Base-by-base conservation (phyloP, 495 filamentous ascomycete species). In the Penicillium cosmopolitanum region DNA sequence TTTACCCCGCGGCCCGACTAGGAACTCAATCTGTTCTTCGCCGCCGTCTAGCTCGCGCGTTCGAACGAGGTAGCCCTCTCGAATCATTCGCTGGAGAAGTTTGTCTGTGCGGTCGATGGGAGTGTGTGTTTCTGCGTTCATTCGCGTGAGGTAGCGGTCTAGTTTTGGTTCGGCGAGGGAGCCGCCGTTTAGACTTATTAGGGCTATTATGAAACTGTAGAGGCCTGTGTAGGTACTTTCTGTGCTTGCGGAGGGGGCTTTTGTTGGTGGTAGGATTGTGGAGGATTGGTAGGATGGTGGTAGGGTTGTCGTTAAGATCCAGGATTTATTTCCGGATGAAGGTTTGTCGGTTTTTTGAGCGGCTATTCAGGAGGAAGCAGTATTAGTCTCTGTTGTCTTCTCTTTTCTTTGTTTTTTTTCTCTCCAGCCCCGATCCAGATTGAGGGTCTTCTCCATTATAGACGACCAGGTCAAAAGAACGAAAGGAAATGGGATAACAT, bases 1-100 rank as follows among this genome's bases (percentile, higher is more conserved):
- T 75, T 91, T 97, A 13, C 92, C 95, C 35, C 95, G 80, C 33
- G 91, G 88, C 3, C 92, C 93, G 25, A 96, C 82, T 57, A 89
- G 83, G 77, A 87, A 96, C 51, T 89, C 90, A 10, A 91, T 81
- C 5, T 81, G 71, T 57, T 96, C 91, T 19, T 93, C 89, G n/a
- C 87, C 88, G 1, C 80, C 77, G 35, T 83, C 83, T 67, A 79
- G 77, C 53, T 93, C 89, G 50, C 84, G 81, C n/a, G 86, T 80
- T 57, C 84, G 89, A 25, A 90, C 77, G 2, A 98, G 73, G 66
- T 98, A 98, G 0, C 90, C 90, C 44, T 98, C 91, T 58, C 82
- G 89, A 47, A 85, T 78, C 74, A 98, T 88, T 44, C 86, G 83
- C 58, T 87, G 80, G 9, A 98, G 74, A 5, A 93, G 71, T 42